Base-by-base conservation (phyloP, 2,329 filamentous ascomycete species). In the Dactylonectria estremocensis region DNA sequence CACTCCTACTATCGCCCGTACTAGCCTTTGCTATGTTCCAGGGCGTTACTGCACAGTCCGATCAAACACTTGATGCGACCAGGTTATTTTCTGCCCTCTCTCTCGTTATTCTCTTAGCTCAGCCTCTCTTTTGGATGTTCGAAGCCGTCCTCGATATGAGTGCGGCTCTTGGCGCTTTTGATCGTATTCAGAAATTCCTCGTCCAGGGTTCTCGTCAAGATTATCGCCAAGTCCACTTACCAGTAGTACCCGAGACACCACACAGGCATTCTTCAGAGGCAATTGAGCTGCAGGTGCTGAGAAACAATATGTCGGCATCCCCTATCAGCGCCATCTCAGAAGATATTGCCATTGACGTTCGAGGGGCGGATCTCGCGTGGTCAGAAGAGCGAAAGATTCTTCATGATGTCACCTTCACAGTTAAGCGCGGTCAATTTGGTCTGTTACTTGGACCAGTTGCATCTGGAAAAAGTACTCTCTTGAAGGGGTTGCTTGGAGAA, bases 381-480 rank as follows among this genome's bases (percentile, higher is more conserved):
- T 70, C 74, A 0, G 68, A 75, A 3, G 73, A 76, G 10, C 77
- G 68, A 13, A 64, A 68, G 16, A 62, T 74, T 11, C 72, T 85
- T 3, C 69, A 49, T 1, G 57, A 79, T 8, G 70, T 85, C 22
- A 69, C 78, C n/a, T 72, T 85, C 3, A 70, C 67, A 0, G 65
- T 85, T 3, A 68, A 71, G 2, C 60, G 66, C 0, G 75, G 71
- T 3, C 71, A 78, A 4, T 76, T 86, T 9, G 82, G 77, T 9
- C 77, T 86, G 4, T 69, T 86, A 0, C 74, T 83, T 10, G 84
- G 84, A 0, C 83, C 83, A 1, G 76, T 86, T 4, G 85, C 80
- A 1, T 82, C 80, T 1, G 84, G 84, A 0, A 86, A 86, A 67
- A 84, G 81, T 0, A 82, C 84, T 0, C 68, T 86, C 0, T 79